Base-by-base conservation (phyloP, 2,329 filamentous ascomycete genomes). In the Fusarium sp. region DNA sequence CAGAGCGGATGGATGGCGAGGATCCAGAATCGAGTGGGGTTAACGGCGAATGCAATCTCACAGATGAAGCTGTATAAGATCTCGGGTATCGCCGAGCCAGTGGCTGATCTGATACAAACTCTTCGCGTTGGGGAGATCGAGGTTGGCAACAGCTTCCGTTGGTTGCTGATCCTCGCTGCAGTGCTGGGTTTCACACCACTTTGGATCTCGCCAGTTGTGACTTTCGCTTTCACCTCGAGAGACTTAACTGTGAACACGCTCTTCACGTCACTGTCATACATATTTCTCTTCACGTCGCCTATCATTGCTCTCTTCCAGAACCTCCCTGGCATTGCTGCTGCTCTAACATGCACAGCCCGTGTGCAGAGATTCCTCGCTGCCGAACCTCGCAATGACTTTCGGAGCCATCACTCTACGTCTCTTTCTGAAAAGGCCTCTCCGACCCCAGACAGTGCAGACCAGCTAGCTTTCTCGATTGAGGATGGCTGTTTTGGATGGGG, bases 341-440 rank as follows among this genome's bases (percentile, higher is more conserved):
- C 72, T 0, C 37, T 81, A 20, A 70, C 75, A 1, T 81, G 79
- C 49, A 55, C 78, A 7, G 60, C 67, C 24, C 74, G 79, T 4
- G 76, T 83, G 2, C 79, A 82, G 40, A 67, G 55, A 0, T 82
- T 80, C n/a, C 62, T 83, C 1, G 78, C 78, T 3, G 41, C 56
- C 2, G 74, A 76, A 7, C 61, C 72, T 1, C 72, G 70, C 1
- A 48, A 57, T 6, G 75, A 76, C 24, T 74, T 71, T 28, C 65
- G 75, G 6, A 20, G 8, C n/a, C 39, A 44, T 7, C 28, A 44
- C 9, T 17, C 35, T 3, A 5, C 37, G 9, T 6, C 33, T 8
- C 5, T 20, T 17, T 51, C 55, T 3, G 67, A 73, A 26, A 70
- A 65, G 20, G 13, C 28, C 0, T 26, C 49, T 1, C 7, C 4